Percentiles rank a stretch among this genome's conserved stretches.
Conservation (phyloP, 2,329 filamentous ascomycete species). For the Penicillium sp. region DNA sequence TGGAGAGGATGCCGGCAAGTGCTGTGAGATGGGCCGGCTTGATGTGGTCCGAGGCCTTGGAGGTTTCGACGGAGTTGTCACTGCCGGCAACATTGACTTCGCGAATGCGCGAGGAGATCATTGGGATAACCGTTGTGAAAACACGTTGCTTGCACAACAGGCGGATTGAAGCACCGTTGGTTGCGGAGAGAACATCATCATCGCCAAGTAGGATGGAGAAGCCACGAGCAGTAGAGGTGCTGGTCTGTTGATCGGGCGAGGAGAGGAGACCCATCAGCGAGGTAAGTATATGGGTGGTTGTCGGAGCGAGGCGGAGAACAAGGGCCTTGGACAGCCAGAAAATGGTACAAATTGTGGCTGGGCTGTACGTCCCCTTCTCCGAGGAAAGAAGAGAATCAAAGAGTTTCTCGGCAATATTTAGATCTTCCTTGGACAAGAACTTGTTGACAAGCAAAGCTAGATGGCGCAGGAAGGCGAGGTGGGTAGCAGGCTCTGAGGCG, state of each 20-base stretch:
- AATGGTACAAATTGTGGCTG: constrained; percentile 53
- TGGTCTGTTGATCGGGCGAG: constrained; percentile 49
- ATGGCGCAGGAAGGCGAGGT: constrained; percentile 46
- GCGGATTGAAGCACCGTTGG: constrained; percentile 63
- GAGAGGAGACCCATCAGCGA: constrained; percentile 50
- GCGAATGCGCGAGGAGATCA: constrained; percentile 57
- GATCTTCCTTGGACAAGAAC: constrained; percentile 39
- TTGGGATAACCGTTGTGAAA: constrained; percentile 61
- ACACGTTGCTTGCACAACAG: constrained; percentile 65
- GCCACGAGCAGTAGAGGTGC: constrained; percentile 55
- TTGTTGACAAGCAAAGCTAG: constrained; percentile 46
- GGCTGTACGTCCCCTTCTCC: constrained; percentile 28
- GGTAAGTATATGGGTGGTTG: constrained; percentile 53
- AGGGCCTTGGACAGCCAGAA: constrained; percentile 65
- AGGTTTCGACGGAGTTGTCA: constrained; percentile 35
- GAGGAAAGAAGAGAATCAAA: constrained; percentile 35
- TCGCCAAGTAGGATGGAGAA: constrained; percentile 62
- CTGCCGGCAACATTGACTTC: constrained; percentile 37
- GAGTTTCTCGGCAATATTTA: constrained; percentile 33
- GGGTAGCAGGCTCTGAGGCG: constrained; percentile 34
- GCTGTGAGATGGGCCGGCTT: constrained; percentile 66
- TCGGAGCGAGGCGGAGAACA: constrained; percentile 54
- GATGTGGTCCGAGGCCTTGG: constrained; percentile 30
- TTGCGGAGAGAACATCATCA: constrained; percentile 61
- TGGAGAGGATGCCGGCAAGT: constrained; percentile 61